Evolutionary conservation across 441 rosid species (phyloP), one percentile per base, ranked within the genome.

Genomic region (Geranium incanum): DNA sequence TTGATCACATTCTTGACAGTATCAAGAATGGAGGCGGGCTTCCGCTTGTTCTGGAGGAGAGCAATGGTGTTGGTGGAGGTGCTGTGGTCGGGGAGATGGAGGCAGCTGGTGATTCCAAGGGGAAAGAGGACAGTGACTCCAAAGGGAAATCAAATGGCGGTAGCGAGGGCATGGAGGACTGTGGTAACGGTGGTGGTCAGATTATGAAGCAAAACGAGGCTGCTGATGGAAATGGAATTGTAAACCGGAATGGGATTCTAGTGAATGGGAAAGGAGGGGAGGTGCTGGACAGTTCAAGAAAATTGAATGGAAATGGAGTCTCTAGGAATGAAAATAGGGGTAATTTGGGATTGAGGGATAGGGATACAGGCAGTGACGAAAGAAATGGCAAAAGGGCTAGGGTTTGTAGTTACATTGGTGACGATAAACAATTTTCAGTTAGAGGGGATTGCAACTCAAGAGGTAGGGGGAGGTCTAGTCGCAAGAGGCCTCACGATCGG

Each of bases 1-100:
- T 95, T 76, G 98, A 92, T 81, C 95, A 83, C 84, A 89, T 95
- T 81, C 81, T 95, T 60, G 96, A 95, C 72, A 89, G 90, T 64
- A 85, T 92, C 23, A 95, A 89, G 84, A 92, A 87, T 76, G 96
- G 97, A 16, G 77, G 80, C 6, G 97, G 92, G 59, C 79, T 89
- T 71, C 93, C 97, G 70, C 71, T 37, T 2, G 73, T 68, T 36
- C 6, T 23, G 7, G 41, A 66, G 21, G 66, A 50, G 13, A 36
- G 38, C 45, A 36, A 23, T 66, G 52, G 23, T 66, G 36, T 59
- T 21, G 57, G 57, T 48, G 57, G 16, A 48, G 36, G 66, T 19
- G 57, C 12, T 48, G n/a, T 55, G 28, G 67, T 64, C 52, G 82
- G 72, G 48, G 72, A 68, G 67, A 66, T 41, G 72, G 81, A 66